Evolutionary conservation across 768 basidiomycete species (phyloP).

Genomic region (Mycena maculata): DNA sequence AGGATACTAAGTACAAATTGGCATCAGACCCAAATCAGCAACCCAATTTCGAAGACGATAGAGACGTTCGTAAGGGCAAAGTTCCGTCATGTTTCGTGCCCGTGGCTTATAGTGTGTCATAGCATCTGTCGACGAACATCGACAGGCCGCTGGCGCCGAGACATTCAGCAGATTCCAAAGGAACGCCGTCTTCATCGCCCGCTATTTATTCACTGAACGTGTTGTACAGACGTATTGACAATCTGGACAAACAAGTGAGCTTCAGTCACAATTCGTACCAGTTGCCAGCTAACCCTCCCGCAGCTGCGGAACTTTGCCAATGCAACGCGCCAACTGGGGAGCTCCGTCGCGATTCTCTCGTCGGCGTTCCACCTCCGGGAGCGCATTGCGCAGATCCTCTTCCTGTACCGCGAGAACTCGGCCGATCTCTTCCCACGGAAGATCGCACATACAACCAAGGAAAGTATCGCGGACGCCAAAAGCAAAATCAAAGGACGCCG

Average conservation of each 20-base stretch:
- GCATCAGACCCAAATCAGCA: conserved; percentile 50
- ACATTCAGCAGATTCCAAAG: conserved; percentile 72
- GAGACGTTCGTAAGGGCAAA: conserved; percentile 69
- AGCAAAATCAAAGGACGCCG: conserved; percentile 43
- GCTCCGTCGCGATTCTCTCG: conserved; percentile 81
- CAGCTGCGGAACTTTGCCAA: conserved; percentile 83
- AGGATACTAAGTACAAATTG: background rate
- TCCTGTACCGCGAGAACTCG: conserved; percentile 80
- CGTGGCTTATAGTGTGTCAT: background rate
- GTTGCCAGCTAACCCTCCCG: background rate
- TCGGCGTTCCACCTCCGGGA: conserved; percentile 79
- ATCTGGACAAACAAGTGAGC: conserved; percentile 25
- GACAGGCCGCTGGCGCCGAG: conserved; percentile 76
- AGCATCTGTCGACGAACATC: conserved; percentile 68
- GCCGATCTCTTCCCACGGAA: conserved; percentile 82
- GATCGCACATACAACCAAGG: conserved; percentile 55
- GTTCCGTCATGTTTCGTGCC: background rate
- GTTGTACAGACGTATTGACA: conserved; percentile 13
- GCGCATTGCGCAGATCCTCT: conserved; percentile 74
- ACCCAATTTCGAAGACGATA: conserved; percentile 71
- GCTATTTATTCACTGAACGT: conserved; percentile 39
- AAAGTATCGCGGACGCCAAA: conserved; percentile 48
- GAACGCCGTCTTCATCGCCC: conserved; percentile 47
- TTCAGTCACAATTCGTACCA: background rate
- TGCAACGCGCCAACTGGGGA: conserved; percentile 80